A percentile compares a stretch with the other conserved stretches of the same genome.
These are phyloP conservation scores for Hibiscus tridactylites DNA, from an alignment of 345 rosid genomes.

Conservation along the genomic window DNA sequence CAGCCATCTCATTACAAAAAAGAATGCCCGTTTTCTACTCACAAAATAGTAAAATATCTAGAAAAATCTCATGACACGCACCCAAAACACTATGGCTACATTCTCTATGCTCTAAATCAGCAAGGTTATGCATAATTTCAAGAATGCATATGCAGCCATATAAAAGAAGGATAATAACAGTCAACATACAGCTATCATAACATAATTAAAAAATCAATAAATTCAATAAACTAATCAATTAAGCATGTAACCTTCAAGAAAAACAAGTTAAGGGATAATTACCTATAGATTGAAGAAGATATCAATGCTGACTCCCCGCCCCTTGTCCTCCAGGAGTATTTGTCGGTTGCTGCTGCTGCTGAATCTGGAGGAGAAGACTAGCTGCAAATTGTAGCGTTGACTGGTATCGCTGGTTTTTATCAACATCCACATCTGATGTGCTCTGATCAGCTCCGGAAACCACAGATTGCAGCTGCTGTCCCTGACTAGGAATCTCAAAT, in stretches of 20 bases:
- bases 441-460: conserved; percentile 40
- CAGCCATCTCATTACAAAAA: not conserved
- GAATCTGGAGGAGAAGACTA: conserved; percentile 18
- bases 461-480: conserved; percentile 41
- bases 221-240: conserved; percentile 1
- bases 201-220: not conserved
- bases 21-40: not conserved
- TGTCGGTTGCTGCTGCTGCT: conserved; percentile 36
- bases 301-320: conserved; percentile 2
- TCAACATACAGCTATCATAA: conserved; percentile 4
- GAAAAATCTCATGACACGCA: not conserved
- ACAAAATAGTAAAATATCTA: not conserved
- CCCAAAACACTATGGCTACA: not conserved
- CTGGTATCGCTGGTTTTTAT: conserved; percentile 80
- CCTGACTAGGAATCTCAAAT: conserved; percentile 41
- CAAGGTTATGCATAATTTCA: not conserved
- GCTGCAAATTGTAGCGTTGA: conserved; percentile 76
- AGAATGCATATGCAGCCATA: not conserved
- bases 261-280: conserved; percentile 17
- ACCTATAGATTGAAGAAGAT: conserved; percentile 25
- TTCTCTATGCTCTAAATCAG: not conserved
- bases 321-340: not conserved
- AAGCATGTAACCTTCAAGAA: not conserved
- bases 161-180: not conserved
- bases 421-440: conserved; percentile 48